Conservation (phyloP, 306 rosid genomes). For the Quercus dentata region DNA sequence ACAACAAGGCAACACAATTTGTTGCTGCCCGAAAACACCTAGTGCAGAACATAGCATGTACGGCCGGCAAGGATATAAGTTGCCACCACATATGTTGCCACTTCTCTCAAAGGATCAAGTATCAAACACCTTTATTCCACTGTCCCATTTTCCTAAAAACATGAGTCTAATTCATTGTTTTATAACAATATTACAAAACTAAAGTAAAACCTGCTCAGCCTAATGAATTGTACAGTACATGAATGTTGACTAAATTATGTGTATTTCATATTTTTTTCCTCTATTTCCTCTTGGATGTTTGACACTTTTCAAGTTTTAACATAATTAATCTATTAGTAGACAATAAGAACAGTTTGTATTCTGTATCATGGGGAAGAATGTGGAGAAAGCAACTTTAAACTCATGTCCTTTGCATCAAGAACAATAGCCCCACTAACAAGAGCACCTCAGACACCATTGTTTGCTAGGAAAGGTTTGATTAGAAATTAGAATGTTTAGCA, state of each 20-base stretch:
- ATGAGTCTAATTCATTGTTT: not conserved
- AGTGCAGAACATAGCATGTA: no score
- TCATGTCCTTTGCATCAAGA: slow-evolving; percentile 29
- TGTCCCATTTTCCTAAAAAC: no score
- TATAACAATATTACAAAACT: not conserved
- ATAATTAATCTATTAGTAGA: slow-evolving; percentile 11
- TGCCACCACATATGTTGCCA: no score
- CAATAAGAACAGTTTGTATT: slow-evolving; percentile 28
- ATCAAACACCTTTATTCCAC: no score
- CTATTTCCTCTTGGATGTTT: slow-evolving; percentile 8
- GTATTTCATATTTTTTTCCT: not conserved
- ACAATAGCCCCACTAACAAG: slow-evolving; percentile 47
- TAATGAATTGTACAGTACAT: not conserved
- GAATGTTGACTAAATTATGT: slow-evolving; percentile 1
- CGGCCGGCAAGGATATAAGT: no score
- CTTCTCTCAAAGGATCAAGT: no score
- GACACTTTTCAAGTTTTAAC: not conserved
- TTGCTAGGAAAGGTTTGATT: slow-evolving; percentile 29
- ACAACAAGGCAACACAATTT: no score
- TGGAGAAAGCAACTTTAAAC: slow-evolving; percentile 37
- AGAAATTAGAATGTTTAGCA: slow-evolving; percentile 39
- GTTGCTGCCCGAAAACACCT: no score
- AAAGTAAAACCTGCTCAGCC: not conserved
- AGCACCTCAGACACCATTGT: slow-evolving; percentile 28
- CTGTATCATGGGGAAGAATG: slow-evolving; percentile 41